Conservation (phyloP, 108 stramenopile genomes). For the Cyclotella atomus region DNA sequence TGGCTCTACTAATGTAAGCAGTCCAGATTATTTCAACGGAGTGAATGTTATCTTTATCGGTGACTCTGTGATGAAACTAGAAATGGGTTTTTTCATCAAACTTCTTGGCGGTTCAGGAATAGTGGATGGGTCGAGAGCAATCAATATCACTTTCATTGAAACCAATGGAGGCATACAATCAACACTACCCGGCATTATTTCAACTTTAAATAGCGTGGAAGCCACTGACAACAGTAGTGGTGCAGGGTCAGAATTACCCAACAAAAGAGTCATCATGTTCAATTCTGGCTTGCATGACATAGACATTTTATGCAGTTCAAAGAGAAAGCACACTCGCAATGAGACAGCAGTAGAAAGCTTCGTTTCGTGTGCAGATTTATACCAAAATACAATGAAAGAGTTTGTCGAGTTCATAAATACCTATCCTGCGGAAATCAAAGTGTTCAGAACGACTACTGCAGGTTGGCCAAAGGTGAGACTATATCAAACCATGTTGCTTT, state of each 20-base stretch:
- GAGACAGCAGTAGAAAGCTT: conserved; percentile 32
- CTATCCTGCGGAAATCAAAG: conserved; percentile 59
- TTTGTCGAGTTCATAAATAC: conserved; percentile 35
- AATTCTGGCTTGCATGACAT: conserved; percentile 84
- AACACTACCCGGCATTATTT: conserved; percentile 28
- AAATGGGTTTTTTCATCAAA: conserved; percentile 47
- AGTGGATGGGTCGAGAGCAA: neutral
- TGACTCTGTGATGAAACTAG: conserved; percentile 72
- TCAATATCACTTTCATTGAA: conserved; percentile 35
- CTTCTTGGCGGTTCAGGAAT: conserved; percentile 9
- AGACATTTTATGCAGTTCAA: conserved; percentile 60
- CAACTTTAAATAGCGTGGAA: conserved; percentile 16
- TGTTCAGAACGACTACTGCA: conserved; percentile 80
- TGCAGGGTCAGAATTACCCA: neutral
- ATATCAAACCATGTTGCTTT: neutral
- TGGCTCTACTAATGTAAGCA: conserved; percentile 1
- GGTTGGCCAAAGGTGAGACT: conserved; percentile 44
- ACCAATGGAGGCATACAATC: conserved; percentile 47
- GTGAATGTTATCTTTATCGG: conserved; percentile 78
- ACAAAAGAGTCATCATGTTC: conserved; percentile 60
- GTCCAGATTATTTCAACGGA: conserved; percentile 9
- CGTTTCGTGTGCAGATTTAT: conserved; percentile 54
- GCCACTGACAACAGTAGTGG: conserved; percentile 15
- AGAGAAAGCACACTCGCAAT: conserved; percentile 29
- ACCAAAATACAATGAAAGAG: conserved; percentile 44